Evolutionary conservation across 805 yeast species (phyloP), one percentile per base, ranked within the genome.

Genomic region (Saccharomycopsis javanensis): DNA sequence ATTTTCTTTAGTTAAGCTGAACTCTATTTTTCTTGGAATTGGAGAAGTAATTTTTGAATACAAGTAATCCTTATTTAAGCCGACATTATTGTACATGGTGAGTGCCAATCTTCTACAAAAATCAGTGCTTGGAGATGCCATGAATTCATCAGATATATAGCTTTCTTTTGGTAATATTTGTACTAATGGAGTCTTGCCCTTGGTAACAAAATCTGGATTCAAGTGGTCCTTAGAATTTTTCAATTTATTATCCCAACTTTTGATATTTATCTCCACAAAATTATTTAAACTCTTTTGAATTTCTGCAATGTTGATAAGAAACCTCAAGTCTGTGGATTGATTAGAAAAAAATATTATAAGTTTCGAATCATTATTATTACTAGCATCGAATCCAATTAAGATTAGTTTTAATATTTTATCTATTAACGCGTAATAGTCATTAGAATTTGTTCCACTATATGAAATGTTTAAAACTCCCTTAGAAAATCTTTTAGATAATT

Each of bases 71-170:
- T 20, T 31, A 42, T 55, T 18, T 38, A 69, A 64, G 1, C 83
- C 83, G 58, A 86, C 73, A 51, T 76, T 70, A 64, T 83, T 84
- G 68, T 84, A 86, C 2, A 86, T 69, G 20, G 76, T 73, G 63
- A 82, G 67, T 6, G 86, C 73, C 2, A 83, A 57, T 53, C 72
- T 75, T 2, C 77, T 69, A 25, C 23, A 42, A 42, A 42, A 42
- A 10, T 42, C 18, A 78, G 65, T 37, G 71, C 71, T 37, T 67
- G 66, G 23, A 60, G 59, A 42, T 20, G 28, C 48, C 1, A 28
- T 7, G 23, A 42, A 42, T 42, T 42, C 48, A 23, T 42, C 48
- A 8, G 27, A 16, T 20, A 42, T 42, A 7, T 42, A 42, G 15
- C 48, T 42, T 42, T 42, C 48, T 20, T 42, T 42, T 20, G 48